Evolutionary conservation across 1,284 basidiomycete species (phyloP), one percentile per base, ranked within the genome.

Genomic region (Xerocomus amazonicus): DNA sequence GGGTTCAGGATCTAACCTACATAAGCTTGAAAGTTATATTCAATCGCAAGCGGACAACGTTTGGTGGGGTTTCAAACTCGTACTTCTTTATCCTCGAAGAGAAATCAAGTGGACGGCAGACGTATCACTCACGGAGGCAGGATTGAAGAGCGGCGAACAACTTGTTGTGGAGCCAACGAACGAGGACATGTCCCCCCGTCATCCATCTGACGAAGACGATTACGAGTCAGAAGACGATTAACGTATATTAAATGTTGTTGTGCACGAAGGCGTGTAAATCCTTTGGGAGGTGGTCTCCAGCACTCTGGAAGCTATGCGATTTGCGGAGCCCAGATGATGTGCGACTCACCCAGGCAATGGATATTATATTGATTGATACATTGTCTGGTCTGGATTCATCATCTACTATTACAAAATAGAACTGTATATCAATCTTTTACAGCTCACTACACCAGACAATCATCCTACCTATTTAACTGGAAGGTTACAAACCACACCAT

Each of bases 31-130:
- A 29, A 59, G 59, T 16, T 68, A 76, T 43, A 70, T 82, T 48
- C 55, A 44, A 28, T 50, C 58, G 14, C 56, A 56, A 12, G 62
- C 54, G 19, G 60, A 62, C 10, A 54, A 64, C 23, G 57, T 66
- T 39, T 87, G 83, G 75, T 90, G 86, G 82, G 81, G 79, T 2
- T 92, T 92, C 73, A 76, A 73, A 50, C 71, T 92, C 34, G 79
- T 79, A 19, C 73, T 77, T 4, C 76, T 86, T 13, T 92, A 88
- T 58, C 90, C 90, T 4, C 72, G 88, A 45, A 70, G 73, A 43
- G 81, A 83, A 63, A 75, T 91, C 43, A 72, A 70, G 7, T 88
- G 80, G 79, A 58, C 61, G 23, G 45, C 68, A 0, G 67, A 59
- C n/a, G 59, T 60, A 41, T 68, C 59, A 39, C 67, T 91, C 7